Evolutionary conservation across 1,284 basidiomycete species (phyloP).

Genomic region (Trametes polyzona): DNA sequence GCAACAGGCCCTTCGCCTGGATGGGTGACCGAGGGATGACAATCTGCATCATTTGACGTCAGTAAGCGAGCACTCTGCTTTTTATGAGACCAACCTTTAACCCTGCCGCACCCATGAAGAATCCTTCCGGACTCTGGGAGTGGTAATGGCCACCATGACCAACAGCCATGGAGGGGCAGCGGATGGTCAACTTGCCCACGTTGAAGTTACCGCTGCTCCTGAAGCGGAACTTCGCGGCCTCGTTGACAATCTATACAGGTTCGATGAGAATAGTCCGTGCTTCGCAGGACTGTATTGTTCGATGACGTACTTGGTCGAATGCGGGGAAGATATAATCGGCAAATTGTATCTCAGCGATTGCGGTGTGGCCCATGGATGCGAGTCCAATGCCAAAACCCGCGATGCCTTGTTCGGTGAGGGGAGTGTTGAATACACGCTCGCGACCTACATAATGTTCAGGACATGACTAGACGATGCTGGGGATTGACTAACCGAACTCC

Average conservation of each 20-base stretch:
- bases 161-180: constrained; percentile 89
- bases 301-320: constrained; percentile 77
- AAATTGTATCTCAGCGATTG: constrained; percentile 94
- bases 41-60: constrained; percentile 48
- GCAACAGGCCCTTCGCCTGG: constrained; percentile 91
- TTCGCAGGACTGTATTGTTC: background rate
- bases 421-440: constrained; percentile 95
- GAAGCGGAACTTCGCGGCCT: constrained; percentile 93
- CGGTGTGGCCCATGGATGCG: constrained; percentile 92
- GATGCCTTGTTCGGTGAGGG: constrained; percentile 92
- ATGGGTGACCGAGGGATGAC: constrained; percentile 93
- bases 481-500: constrained; percentile 72
- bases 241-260: constrained; percentile 79
- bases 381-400: constrained; percentile 94
- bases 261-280: background rate
- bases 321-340: constrained; percentile 90
- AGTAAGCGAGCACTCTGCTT: background rate
- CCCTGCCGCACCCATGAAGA: constrained; percentile 90
- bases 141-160: constrained; percentile 95
- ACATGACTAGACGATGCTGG: background rate
- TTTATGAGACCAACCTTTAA: constrained; percentile 66
- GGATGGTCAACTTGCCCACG: constrained; percentile 85
- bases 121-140: constrained; percentile 93
- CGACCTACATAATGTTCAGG: constrained; percentile 54
- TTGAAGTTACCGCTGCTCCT: constrained; percentile 86